phyloP scores from a whole-genome alignment of 1,139 yeast genomes.

The Sporopachydermia cereana region DNA sequence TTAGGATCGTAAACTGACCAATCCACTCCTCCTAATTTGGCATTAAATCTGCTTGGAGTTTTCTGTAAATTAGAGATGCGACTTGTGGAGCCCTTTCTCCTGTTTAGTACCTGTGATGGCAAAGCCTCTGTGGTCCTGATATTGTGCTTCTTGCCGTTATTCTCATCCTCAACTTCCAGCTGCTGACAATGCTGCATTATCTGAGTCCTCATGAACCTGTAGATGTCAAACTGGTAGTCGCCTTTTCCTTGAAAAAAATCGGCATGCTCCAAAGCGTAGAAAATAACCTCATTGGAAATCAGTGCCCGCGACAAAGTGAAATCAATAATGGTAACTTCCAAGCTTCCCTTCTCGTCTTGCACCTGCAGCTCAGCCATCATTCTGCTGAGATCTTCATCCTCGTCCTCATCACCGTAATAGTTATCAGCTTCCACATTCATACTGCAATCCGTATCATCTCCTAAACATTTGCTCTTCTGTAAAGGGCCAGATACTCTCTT shows the following conservation, averaged over 20 bases:
- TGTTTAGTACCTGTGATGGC: too few species aligned
- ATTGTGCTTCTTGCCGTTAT: conserved; percentile 5
- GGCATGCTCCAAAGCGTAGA: conserved; percentile 34
- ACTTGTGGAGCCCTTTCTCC: not conserved
- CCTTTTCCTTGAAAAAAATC: conserved; percentile 39
- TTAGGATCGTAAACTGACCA: conserved; percentile 32
- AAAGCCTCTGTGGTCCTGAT: conserved; percentile 5
- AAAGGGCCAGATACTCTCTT: conserved; percentile 3
- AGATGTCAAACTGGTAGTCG: conserved; percentile 41
- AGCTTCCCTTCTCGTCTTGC: conserved; percentile 7
- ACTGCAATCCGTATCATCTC: too few species aligned
- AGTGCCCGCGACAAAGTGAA: conserved; percentile 40
- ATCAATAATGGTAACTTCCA: conserved; percentile 42
- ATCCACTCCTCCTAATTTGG: too few species aligned
- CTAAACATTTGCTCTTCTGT: not conserved
- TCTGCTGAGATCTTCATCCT: conserved; percentile 6
- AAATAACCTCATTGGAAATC: conserved; percentile 15
- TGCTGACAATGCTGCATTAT: not conserved
- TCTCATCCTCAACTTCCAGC: conserved; percentile 1
- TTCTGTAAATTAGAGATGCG: not conserved
- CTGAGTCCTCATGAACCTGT: conserved; percentile 32
- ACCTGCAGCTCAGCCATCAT: conserved; percentile 18
- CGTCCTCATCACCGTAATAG: not conserved
- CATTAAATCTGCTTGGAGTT: conserved; percentile 10
- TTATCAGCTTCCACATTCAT: not conserved